Base-by-base conservation (phyloP, 345 rosid species). In the Leavenworthia alabamica region DNA sequence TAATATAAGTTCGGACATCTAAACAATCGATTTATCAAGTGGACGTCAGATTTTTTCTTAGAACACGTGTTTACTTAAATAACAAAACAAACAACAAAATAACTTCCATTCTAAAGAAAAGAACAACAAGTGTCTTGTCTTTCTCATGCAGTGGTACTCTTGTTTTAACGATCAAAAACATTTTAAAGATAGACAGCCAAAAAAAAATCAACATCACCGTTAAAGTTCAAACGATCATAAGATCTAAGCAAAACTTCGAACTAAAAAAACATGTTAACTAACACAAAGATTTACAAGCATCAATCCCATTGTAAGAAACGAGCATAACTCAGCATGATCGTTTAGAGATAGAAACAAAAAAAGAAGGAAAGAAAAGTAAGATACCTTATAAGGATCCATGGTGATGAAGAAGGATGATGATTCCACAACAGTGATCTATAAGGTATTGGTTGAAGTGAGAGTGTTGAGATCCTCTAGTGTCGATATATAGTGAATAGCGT, bases 341-440 rank as follows among this genome's bases (percentile, higher is more conserved):
- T 3, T n/a, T 35, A 23, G 44, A 51, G 31, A 23, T 1, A 40
- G 13, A 35, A 11, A 45, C 15, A 33, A 6, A 57, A 5, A 24
- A 11, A 19, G 19, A 6, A 8, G 6, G 11, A 28, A 7, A 37
- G 12, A 6, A 10, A 32, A 23, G 36, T 8, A 23, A 68, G 24
- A 62, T 22, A 70, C 75, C 75, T 70, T 70, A 59, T 70, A 70
- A 48, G 75, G 75, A 70, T 70, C 75, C 75, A 70, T 70, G 69
- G 59, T 37, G 63, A 55, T 56, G 58, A 55, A 20, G 31, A 70
- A 29, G 43, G 42, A 24, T 9, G 39, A 43, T 33, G 67, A 53
- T 60, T 60, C 42, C 64, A 36, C 55, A 33, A 66, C 4, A 33
- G 56, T 3, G 1, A 6, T 27, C 4, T 32, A 12, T 58, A 28